Percentiles rank a stretch among this genome's conserved stretches.
Evolutionary conservation across 2,329 filamentous ascomycete genomes (phyloP).

Genomic region (Teratosphaeria zuluensis): DNA sequence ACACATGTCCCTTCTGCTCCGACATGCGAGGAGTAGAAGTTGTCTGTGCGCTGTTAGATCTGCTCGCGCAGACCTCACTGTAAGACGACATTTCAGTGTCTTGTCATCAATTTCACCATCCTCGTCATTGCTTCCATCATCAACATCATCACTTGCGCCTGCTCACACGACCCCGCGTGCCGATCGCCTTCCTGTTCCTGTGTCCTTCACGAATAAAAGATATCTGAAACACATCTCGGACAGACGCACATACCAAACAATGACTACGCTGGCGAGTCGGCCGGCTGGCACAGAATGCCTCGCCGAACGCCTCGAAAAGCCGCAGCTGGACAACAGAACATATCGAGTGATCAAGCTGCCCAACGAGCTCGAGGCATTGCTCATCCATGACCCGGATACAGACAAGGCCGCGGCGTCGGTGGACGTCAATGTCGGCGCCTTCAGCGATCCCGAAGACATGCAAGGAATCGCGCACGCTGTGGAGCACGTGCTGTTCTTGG

Average conservation of each 20-base stretch:
- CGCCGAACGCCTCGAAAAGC: constrained; percentile 67
- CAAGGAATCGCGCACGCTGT: constrained; percentile 93
- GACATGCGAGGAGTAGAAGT: background rate
- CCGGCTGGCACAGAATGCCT: constrained; percentile 23
- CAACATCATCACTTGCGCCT: background rate
- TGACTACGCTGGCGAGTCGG: background rate
- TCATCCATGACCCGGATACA: constrained; percentile 89
- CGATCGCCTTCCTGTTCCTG: background rate
- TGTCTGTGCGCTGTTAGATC: background rate
- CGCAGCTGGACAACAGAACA: constrained; percentile 71
- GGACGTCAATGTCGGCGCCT: constrained; percentile 92
- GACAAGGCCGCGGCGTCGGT: constrained; percentile 95
- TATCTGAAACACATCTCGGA: background rate
- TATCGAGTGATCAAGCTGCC: constrained; percentile 79
- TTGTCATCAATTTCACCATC: background rate
- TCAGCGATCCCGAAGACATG: constrained; percentile 84
- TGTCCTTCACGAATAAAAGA: background rate
- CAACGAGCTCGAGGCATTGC: constrained; percentile 80
- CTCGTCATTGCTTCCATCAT: background rate
- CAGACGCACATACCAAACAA: background rate
- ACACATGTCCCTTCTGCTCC: background rate
- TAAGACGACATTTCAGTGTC: constrained; percentile 2
- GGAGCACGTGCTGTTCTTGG: constrained; percentile 96
- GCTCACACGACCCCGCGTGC: background rate
- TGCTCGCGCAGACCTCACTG: background rate